phyloP scores from a whole-genome alignment of 768 basidiomycete species.

The Cystofilobasidium bisporidii region DNA sequence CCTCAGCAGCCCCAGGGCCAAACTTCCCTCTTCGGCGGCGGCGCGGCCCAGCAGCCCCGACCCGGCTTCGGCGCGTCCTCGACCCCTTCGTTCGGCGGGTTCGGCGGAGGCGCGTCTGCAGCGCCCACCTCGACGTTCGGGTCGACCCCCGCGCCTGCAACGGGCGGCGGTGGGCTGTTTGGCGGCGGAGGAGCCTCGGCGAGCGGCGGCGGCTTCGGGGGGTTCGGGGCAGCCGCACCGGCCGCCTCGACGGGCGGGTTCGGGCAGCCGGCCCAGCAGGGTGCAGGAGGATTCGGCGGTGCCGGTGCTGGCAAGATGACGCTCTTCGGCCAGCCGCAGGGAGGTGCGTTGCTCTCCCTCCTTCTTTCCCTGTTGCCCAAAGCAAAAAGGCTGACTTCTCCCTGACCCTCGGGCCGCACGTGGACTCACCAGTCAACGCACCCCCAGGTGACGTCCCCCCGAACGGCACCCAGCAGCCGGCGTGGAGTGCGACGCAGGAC shows the following conservation, averaged over 20 bases:
- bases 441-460: constrained; percentile 14
- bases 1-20: constrained; percentile 20
- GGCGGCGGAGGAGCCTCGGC: constrained; percentile 10
- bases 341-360: not conserved
- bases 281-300: constrained; percentile 11
- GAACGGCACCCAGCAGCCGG: constrained; percentile 19
- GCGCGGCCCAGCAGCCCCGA: not conserved
- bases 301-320: not conserved
- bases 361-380: too few relatives aligned
- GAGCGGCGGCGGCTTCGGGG: constrained; percentile 22
- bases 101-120: not conserved
- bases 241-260: constrained; percentile 12
- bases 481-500: constrained; percentile 19
- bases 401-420: too few relatives aligned
- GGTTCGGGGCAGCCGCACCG: too few relatives aligned
- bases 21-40: constrained; percentile 24
- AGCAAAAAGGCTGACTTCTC: too few relatives aligned
- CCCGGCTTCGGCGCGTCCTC: constrained; percentile 7
- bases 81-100: not conserved
- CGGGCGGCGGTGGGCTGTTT: constrained; percentile 10
- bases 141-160: not conserved
- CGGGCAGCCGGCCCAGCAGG: constrained; percentile 8
- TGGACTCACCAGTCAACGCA: constrained; percentile 15
- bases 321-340: constrained; percentile 1
- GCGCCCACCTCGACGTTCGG: not conserved